Percentiles rank a stretch among this genome's conserved stretches.
Evolutionary conservation across 495 filamentous ascomycete species (phyloP).

Genomic region (Lichina pygmaea): DNA sequence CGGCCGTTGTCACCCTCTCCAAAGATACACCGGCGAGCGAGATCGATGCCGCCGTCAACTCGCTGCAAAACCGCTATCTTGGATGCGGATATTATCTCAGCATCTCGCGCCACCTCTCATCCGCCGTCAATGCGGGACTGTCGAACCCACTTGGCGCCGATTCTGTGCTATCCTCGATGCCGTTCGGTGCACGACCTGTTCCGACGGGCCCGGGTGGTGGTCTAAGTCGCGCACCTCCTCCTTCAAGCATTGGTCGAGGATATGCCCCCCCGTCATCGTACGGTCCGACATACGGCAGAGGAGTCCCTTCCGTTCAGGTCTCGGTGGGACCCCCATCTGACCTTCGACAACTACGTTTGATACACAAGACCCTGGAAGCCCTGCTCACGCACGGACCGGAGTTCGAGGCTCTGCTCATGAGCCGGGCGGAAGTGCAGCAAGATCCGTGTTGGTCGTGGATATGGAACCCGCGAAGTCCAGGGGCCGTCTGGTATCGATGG

Average conservation of each 20-base stretch:
- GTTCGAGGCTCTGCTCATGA: slow-evolving; percentile 87
- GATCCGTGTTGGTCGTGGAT: slow-evolving; percentile 88
- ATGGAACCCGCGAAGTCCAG: slow-evolving; percentile 60
- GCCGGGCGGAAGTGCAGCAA: slow-evolving; percentile 42
- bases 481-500: slow-evolving; percentile 75
- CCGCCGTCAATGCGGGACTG: slow-evolving; percentile 32
- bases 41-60: slow-evolving; percentile 55
- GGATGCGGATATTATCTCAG: slow-evolving; percentile 68
- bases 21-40: slow-evolving; percentile 65
- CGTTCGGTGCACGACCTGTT: slow-evolving; percentile 67
- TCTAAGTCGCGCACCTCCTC: slow-evolving; percentile 29
- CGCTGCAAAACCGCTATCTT: slow-evolving; percentile 63
- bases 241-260: slow-evolving; percentile 32
- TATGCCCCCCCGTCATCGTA: slow-evolving; percentile 67
- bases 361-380: slow-evolving; percentile 66
- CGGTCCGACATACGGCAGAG: slow-evolving; percentile 10
- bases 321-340: slow-evolving; percentile 52
- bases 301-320: slow-evolving; percentile 29
- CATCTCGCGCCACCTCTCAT: slow-evolving; percentile 62
- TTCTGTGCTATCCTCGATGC: slow-evolving; percentile 25
- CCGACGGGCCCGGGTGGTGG: slow-evolving; percentile 16
- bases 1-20: slow-evolving; percentile 64
- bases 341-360: slow-evolving; percentile 52
- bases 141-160: slow-evolving; percentile 23
- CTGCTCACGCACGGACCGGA: slow-evolving; percentile 58